Conservation (phyloP, 2,329 filamentous ascomycete species). For the Alternaria sp. region DNA sequence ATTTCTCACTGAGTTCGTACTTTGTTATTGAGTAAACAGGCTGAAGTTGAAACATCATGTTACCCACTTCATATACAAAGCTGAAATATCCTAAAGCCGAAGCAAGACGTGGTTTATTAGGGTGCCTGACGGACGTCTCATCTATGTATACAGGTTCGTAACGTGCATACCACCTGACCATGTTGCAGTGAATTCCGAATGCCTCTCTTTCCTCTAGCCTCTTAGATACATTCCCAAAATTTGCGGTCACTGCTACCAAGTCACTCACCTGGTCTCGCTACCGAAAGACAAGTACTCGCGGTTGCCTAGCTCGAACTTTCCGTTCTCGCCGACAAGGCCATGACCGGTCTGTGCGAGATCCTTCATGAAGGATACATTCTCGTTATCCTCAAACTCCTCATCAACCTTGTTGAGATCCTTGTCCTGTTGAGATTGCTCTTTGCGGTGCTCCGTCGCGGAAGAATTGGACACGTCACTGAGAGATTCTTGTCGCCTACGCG, state of each 20-base stretch:
- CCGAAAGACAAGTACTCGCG: background rate
- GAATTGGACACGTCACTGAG: constrained; percentile 27
- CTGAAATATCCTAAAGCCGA: too few species aligned
- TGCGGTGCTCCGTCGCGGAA: constrained; percentile 14
- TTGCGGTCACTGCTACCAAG: background rate
- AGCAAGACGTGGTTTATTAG: background rate
- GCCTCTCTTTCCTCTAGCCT: background rate
- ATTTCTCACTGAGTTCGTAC: background rate
- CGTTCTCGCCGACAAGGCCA: background rate
- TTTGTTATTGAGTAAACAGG: background rate
- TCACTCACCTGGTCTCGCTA: background rate
- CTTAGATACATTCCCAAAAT: background rate
- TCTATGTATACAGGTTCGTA: constrained; percentile 8
- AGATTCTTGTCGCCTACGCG: constrained; percentile 21
- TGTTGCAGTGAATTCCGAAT: background rate
- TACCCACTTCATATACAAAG: too few species aligned
- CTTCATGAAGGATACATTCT: background rate
- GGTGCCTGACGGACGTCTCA: background rate
- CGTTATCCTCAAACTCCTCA: background rate
- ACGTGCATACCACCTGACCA: background rate
- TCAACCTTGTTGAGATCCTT: constrained; percentile 4
- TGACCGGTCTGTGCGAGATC: background rate
- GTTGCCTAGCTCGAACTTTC: too few species aligned
- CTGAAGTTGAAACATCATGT: background rate
- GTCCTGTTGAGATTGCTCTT: constrained; percentile 12